Percentiles rank a stretch among this genome's conserved stretches.
These are phyloP conservation scores for Debaryomyces udenii DNA, from an alignment of 1,139 yeast species.

Conservation along the genomic window DNA sequence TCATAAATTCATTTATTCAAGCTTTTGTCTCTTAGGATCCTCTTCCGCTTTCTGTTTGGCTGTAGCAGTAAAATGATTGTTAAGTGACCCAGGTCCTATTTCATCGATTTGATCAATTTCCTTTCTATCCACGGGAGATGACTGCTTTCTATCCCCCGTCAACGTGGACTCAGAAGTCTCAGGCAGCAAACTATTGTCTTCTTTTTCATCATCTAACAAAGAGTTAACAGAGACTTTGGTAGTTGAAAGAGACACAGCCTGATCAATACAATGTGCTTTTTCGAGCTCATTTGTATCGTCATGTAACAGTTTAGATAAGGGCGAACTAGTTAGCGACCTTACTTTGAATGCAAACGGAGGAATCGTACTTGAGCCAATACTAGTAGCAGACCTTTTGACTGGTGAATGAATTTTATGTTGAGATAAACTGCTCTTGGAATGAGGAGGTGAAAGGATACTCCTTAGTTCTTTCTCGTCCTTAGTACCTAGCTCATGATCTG, in stretches of 20 bases:
- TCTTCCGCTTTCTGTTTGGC: constrained; percentile 1
- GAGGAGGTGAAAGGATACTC: not conserved
- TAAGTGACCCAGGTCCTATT: not conserved
- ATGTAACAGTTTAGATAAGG: constrained; percentile 16
- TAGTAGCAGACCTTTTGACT: constrained; percentile 5
- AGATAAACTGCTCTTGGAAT: not conserved
- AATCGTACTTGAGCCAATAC: not conserved
- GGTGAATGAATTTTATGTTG: constrained; percentile 2
- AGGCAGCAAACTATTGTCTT: constrained; percentile 2
- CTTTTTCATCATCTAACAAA: constrained; percentile 26
- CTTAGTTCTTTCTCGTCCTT: not conserved
- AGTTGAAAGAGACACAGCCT: not conserved
- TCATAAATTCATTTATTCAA: constrained; percentile 6
- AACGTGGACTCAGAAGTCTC: not conserved
- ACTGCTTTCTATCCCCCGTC: too few species aligned
- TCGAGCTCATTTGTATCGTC: not conserved
- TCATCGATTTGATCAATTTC: too few species aligned
- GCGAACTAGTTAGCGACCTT: constrained; percentile 19
- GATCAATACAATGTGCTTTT: constrained; percentile 3
- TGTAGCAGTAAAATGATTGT: not conserved
- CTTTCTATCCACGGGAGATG: too few species aligned
- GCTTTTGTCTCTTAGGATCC: constrained; percentile 5
- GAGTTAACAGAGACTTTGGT: constrained; percentile 37
- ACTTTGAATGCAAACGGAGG: constrained; percentile 1
- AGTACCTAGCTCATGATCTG: not conserved